phyloP scores from a whole-genome alignment of 441 rosid species.

The Erodium trifolium region DNA sequence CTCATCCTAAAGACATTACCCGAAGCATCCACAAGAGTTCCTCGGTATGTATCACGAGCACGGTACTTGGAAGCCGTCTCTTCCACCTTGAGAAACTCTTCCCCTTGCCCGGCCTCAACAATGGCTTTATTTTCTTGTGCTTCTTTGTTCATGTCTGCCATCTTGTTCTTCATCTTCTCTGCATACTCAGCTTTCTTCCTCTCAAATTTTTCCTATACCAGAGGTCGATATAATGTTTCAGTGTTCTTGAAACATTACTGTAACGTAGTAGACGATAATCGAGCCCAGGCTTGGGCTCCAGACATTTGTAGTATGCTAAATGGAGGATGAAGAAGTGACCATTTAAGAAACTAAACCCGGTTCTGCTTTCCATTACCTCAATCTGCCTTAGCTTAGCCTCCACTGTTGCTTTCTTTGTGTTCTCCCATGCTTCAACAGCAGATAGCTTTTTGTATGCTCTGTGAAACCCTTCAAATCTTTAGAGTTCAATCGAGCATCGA shows the following conservation, averaged over 20 bases:
- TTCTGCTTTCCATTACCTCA: constrained; percentile 32
- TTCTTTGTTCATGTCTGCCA: constrained; percentile 33
- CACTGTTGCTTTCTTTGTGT: constrained; percentile 31
- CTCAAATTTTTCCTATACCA: constrained; percentile 40
- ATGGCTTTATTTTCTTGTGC: constrained; percentile 41
- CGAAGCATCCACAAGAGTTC: constrained; percentile 35
- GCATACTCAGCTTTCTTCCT: constrained; percentile 41
- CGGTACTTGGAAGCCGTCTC: constrained; percentile 40
- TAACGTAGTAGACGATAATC: too few relatives aligned
- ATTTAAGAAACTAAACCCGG: too few relatives aligned
- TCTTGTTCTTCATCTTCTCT: constrained; percentile 40
- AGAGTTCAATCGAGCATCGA: too few relatives aligned
- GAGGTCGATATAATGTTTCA: too few relatives aligned
- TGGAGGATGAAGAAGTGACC: too few relatives aligned
- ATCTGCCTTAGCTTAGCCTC: constrained; percentile 32
- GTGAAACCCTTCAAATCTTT: constrained; percentile 15
- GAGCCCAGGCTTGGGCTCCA: too few relatives aligned
- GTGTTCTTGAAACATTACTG: too few relatives aligned
- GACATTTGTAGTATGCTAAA: too few relatives aligned
- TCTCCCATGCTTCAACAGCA: constrained; percentile 43
- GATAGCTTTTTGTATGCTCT: constrained; percentile 43
- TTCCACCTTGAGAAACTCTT: constrained; percentile 29
- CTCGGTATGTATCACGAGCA: constrained; percentile 30
- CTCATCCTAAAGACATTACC: neutral
- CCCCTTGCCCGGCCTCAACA: constrained; percentile 30